These are phyloP conservation scores for Pulveroboletus sp. DNA, from an alignment of 768 basidiomycete genomes.

Conservation along the genomic window DNA sequence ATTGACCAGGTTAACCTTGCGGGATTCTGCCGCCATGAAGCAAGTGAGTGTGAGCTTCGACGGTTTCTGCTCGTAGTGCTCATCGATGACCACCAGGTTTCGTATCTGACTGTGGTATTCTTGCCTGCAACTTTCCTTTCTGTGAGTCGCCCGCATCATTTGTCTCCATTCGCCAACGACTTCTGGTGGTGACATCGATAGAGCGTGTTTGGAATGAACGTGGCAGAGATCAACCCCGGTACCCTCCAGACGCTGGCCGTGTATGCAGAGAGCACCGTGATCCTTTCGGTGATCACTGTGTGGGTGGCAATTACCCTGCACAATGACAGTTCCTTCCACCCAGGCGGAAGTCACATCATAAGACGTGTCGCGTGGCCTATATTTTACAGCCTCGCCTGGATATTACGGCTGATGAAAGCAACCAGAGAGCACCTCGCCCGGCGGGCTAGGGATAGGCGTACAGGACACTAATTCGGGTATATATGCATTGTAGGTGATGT, in stretches of 20 bases:
- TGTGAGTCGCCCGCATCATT: slow-evolving; percentile 10
- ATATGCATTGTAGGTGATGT: too few relatives aligned
- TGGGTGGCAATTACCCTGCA: slow-evolving; percentile 58
- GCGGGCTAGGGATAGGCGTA: too few relatives aligned
- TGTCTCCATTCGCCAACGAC: background rate
- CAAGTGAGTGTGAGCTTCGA: slow-evolving; percentile 11
- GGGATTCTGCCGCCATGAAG: slow-evolving; percentile 40
- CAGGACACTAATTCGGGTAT: background rate
- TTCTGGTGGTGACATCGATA: slow-evolving; percentile 21
- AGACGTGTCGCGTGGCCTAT: slow-evolving; percentile 21
- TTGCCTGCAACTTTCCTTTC: slow-evolving; percentile 48
- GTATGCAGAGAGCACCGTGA: slow-evolving; percentile 42
- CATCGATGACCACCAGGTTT: slow-evolving; percentile 33
- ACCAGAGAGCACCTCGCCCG: background rate
- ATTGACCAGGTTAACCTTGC: slow-evolving; percentile 44
- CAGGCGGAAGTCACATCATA: background rate
- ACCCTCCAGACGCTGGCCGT: slow-evolving; percentile 31
- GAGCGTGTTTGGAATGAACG: slow-evolving; percentile 28
- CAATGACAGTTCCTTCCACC: slow-evolving; percentile 21
- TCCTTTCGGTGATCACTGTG: slow-evolving; percentile 46
- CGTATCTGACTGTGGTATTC: slow-evolving; percentile 59
- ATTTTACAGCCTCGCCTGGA: background rate
- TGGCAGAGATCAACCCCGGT: slow-evolving; percentile 26
- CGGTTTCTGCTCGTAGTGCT: background rate
- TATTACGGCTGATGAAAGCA: background rate